Conservation (phyloP, 768 basidiomycete genomes). For the Tephrocybe sp. region DNA sequence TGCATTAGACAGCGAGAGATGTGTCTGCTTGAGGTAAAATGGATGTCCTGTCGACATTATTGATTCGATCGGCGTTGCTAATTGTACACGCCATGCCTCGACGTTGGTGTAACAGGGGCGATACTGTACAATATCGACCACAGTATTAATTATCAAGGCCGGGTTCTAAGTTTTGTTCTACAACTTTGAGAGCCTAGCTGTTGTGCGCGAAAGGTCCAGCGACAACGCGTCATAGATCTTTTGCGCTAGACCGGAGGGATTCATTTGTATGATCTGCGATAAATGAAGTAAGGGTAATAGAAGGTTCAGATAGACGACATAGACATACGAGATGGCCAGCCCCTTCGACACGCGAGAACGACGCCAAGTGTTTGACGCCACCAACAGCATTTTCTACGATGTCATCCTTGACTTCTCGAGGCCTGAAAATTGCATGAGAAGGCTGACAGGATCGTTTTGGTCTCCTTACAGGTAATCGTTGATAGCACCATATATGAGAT, state of each 20-base stretch:
- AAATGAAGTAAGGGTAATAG: not conserved
- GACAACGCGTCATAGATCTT: slow-evolving; percentile 37
- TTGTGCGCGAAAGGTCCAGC: not conserved
- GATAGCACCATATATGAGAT: slow-evolving; percentile 46
- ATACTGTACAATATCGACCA: no score
- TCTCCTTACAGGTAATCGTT: slow-evolving; percentile 42
- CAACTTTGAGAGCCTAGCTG: slow-evolving; percentile 11
- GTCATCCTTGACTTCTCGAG: slow-evolving; percentile 34
- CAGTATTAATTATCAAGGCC: no score
- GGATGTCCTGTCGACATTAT: no score
- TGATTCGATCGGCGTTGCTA: no score
- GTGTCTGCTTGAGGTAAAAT: no score
- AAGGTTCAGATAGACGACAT: not conserved
- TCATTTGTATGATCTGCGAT: slow-evolving; percentile 28
- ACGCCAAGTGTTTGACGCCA: slow-evolving; percentile 35
- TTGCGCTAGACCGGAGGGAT: slow-evolving; percentile 31
- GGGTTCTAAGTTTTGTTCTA: not conserved
- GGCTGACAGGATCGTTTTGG: not conserved
- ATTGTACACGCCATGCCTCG: no score
- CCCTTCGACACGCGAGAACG: slow-evolving; percentile 34
- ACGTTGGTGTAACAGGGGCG: no score
- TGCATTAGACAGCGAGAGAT: no score
- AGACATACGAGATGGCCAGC: slow-evolving; percentile 42
- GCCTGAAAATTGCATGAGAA: slow-evolving; percentile 22
- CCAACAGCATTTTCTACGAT: slow-evolving; percentile 34